A percentile compares a stretch with the other conserved stretches of the same genome.
Conservation (phyloP, 805 yeast genomes). For the Tetrapisispora fleetii region DNA sequence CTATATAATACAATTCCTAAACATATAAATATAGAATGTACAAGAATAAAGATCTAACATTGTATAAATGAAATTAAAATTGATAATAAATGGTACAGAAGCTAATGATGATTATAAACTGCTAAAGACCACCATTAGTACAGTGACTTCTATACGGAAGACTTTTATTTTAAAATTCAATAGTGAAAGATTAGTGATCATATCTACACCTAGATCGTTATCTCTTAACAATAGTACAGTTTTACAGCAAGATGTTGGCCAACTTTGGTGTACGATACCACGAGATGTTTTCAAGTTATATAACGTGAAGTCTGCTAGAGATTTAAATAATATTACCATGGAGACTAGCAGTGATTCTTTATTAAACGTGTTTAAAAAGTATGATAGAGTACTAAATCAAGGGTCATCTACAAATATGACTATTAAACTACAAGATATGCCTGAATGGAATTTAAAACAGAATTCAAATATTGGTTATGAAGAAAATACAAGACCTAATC, state of each 20-base stretch:
- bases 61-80: conserved; percentile 22
- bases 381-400: conserved; percentile 22
- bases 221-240: conserved; percentile 7
- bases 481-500: conserved; percentile 9
- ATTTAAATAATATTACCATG: conserved; percentile 22
- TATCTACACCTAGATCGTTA: conserved; percentile 22
- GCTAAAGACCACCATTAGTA: conserved; percentile 22
- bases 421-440: conserved; percentile 20
- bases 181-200: conserved; percentile 22
- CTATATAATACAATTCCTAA: no score
- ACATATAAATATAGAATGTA: no score
- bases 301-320: conserved; percentile 21
- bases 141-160: conserved; percentile 25
- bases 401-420: conserved; percentile 22
- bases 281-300: conserved; percentile 23
- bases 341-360: conserved; percentile 27
- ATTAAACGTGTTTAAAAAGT: conserved; percentile 22
- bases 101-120: conserved; percentile 26
- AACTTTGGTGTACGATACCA: conserved; percentile 28
- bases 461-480: not conserved
- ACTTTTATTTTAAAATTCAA: conserved; percentile 27
- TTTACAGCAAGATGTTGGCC: conserved; percentile 23
- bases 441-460: conserved; percentile 18
- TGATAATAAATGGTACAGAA: conserved; percentile 21
- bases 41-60: not conserved